These are phyloP conservation scores for Nymphaea thermarum DNA, from an alignment of 164 flowering plant species.

Conservation along the genomic window DNA sequence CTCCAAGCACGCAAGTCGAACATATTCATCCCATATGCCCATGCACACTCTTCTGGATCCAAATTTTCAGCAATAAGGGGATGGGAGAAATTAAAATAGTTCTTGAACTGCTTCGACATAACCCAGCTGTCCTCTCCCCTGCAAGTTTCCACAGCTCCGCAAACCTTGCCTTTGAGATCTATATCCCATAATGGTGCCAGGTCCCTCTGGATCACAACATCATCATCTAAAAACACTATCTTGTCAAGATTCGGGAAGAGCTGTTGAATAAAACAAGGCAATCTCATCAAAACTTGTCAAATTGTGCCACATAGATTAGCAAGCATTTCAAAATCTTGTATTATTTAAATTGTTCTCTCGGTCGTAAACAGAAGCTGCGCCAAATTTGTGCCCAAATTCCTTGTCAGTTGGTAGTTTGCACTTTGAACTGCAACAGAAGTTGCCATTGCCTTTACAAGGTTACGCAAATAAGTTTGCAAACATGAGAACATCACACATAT, in stretches of 20 bases:
- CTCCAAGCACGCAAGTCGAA: slow-evolving; percentile 94
- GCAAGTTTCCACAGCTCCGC: slow-evolving; percentile 98
- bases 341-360: no score
- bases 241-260: slow-evolving; percentile 89
- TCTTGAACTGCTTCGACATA: slow-evolving; percentile 82
- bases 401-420: no score
- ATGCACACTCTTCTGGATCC: slow-evolving; percentile 91
- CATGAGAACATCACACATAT: no score
- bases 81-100: slow-evolving; percentile 93
- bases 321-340: no score
- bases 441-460: no score
- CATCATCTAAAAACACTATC: slow-evolving; percentile 95
- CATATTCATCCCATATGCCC: slow-evolving; percentile 99
- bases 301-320: no score
- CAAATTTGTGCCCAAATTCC: no score
- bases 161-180: slow-evolving; percentile 82
- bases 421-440: no score
- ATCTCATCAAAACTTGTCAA: not conserved
- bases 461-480: no score
- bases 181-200: slow-evolving; percentile 85
- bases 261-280: slow-evolving; percentile 27
- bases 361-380: no score
- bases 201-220: slow-evolving; percentile 88
- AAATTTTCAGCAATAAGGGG: slow-evolving; percentile 67
- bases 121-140: slow-evolving; percentile 92